These are phyloP conservation scores for Amborella trichopoda DNA, from an alignment of 164 flowering plant species.

Conservation along the genomic window DNA sequence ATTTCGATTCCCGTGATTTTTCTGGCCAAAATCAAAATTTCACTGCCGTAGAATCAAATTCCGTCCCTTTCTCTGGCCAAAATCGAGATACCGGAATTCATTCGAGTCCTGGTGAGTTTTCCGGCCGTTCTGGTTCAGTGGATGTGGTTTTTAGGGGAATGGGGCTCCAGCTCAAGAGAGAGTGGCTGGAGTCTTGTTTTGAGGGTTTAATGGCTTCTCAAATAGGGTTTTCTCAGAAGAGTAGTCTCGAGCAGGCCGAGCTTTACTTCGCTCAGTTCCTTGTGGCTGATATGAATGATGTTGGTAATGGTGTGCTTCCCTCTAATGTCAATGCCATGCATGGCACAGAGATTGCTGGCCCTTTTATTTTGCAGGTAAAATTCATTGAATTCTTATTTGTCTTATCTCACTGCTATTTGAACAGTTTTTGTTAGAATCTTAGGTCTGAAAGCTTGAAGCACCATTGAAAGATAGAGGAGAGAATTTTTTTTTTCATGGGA, in stretches of 20 bases:
- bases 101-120: no score
- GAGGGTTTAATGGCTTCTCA: slow-evolving; percentile 24
- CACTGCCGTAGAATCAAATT: no score
- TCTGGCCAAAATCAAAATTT: no score
- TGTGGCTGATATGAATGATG: slow-evolving; percentile 60
- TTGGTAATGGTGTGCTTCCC: slow-evolving; percentile 68
- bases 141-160: slow-evolving; percentile 21
- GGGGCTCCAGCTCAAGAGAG: slow-evolving; percentile 43
- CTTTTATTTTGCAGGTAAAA: slow-evolving; percentile 76
- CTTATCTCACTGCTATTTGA: not conserved
- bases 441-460: no score
- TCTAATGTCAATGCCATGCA: slow-evolving; percentile 47
- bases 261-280: slow-evolving; percentile 63
- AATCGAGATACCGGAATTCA: no score
- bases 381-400: not conserved
- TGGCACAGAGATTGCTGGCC: slow-evolving; percentile 66
- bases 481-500: no score
- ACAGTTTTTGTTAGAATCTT: no score
- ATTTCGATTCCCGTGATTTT: no score
- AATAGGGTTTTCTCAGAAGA: slow-evolving; percentile 27
- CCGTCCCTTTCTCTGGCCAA: no score
- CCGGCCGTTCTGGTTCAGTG: no score
- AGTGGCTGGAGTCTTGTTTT: slow-evolving; percentile 65
- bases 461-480: no score
- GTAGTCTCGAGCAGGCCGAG: slow-evolving; percentile 46